Conservation (phyloP, 2,329 filamentous ascomycete genomes). For the Fusarium caatingaense region DNA sequence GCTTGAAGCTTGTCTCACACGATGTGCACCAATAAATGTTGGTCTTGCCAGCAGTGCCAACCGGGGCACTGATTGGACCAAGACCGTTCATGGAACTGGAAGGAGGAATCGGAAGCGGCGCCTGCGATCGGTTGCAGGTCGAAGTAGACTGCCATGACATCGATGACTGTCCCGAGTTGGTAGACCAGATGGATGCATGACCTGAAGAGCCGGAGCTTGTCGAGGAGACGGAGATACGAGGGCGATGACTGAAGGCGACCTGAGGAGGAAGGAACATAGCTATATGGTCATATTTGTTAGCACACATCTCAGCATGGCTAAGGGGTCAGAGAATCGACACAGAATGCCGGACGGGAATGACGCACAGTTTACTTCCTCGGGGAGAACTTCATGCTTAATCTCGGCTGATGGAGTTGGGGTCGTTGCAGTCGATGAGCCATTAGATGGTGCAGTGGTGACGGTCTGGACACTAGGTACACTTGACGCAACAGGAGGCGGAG, state of each 20-base stretch:
- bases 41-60: slow-evolving; percentile 50
- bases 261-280: slow-evolving; percentile 52
- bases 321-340: not conserved
- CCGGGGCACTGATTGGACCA: slow-evolving; percentile 43
- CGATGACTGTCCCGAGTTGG: slow-evolving; percentile 54
- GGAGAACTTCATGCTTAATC: slow-evolving; percentile 47
- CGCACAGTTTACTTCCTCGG: slow-evolving; percentile 46
- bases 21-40: slow-evolving; percentile 69
- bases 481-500: slow-evolving; percentile 46
- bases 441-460: slow-evolving; percentile 35
- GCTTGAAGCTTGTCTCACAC: slow-evolving; percentile 73
- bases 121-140: slow-evolving; percentile 51
- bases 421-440: slow-evolving; percentile 39
- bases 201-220: slow-evolving; percentile 63
- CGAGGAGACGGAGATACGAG: slow-evolving; percentile 61
- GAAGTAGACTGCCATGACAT: slow-evolving; percentile 54
- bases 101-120: slow-evolving; percentile 53
- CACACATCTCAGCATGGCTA: slow-evolving; percentile 17
- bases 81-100: slow-evolving; percentile 50
- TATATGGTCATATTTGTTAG: slow-evolving; percentile 32
- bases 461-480: slow-evolving; percentile 36
- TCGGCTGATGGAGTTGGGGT: slow-evolving; percentile 43
- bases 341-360: slow-evolving; percentile 27
- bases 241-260: slow-evolving; percentile 55
- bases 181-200: slow-evolving; percentile 61